Conservation (phyloP, 106 monocot genomes). For the Apostasia shenzhenica region DNA sequence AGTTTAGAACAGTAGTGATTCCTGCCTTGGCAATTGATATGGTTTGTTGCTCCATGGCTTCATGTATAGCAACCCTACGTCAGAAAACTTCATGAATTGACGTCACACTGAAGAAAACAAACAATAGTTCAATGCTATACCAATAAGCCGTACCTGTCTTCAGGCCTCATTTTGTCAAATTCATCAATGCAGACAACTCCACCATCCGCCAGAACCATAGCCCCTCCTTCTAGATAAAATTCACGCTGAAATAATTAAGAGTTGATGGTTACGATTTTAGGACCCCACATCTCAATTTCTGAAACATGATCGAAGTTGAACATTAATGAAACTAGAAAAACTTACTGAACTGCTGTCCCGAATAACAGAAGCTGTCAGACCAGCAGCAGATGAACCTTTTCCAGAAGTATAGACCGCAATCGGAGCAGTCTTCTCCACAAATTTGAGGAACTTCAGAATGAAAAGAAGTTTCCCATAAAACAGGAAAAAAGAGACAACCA, state of each 20-base stretch:
- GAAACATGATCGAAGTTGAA: neutral
- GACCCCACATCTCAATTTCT: neutral
- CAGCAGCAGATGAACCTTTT: slow-evolving; percentile 98
- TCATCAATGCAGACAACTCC: slow-evolving; percentile 99
- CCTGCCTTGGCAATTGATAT: slow-evolving; percentile 99
- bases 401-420: slow-evolving; percentile 98
- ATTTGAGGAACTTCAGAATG: slow-evolving; percentile 80
- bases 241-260: slow-evolving; percentile 60
- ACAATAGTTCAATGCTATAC: neutral
- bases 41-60: slow-evolving; percentile 99
- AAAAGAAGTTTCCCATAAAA: neutral
- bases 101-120: neutral
- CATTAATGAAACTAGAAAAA: neutral
- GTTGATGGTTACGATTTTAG: too few species aligned
- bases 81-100: neutral
- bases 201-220: slow-evolving; percentile 99
- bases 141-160: slow-evolving; percentile 60
- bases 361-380: slow-evolving; percentile 96
- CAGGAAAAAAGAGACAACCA: neutral
- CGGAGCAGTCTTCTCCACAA: slow-evolving; percentile 98
- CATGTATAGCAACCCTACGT: slow-evolving; percentile 93
- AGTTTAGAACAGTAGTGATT: slow-evolving; percentile 95
- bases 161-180: slow-evolving; percentile 99
- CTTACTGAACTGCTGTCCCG: slow-evolving; percentile 91
- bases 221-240: slow-evolving; percentile 99